Conservation (phyloP, 148 eudicot species). For the Camellia japonica region DNA sequence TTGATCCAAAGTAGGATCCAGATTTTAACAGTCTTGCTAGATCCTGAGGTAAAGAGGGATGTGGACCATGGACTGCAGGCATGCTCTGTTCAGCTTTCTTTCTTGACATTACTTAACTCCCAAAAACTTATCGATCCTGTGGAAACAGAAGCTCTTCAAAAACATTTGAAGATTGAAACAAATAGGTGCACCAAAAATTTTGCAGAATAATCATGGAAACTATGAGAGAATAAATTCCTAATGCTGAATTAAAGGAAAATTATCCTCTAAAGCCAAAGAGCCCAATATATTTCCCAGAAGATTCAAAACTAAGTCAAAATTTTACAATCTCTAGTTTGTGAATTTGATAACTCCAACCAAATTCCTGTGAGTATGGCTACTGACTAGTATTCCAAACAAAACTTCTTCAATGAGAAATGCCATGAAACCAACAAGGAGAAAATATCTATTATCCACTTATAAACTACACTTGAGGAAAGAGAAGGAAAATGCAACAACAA, state of each 20-base stretch:
- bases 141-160: background rate
- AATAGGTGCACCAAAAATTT: background rate
- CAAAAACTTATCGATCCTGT: background rate
- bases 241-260: background rate
- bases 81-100: background rate
- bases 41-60: background rate
- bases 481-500: background rate
- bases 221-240: background rate
- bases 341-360: background rate
- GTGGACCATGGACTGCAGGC: background rate
- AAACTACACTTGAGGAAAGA: background rate
- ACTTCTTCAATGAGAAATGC: background rate
- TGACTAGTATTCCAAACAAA: background rate
- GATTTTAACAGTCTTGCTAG: no score
- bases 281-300: background rate
- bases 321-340: background rate
- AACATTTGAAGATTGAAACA: background rate
- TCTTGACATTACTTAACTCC: background rate
- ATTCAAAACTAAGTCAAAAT: conserved; percentile 3
- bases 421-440: background rate
- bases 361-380: background rate
- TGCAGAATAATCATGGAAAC: background rate
- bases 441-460: background rate
- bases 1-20: no score
- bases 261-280: background rate